A percentile compares a stretch with the other conserved stretches of the same genome.
phyloP scores from a whole-genome alignment of 108 stramenopile genomes.

The Conticribra weissflogii region DNA sequence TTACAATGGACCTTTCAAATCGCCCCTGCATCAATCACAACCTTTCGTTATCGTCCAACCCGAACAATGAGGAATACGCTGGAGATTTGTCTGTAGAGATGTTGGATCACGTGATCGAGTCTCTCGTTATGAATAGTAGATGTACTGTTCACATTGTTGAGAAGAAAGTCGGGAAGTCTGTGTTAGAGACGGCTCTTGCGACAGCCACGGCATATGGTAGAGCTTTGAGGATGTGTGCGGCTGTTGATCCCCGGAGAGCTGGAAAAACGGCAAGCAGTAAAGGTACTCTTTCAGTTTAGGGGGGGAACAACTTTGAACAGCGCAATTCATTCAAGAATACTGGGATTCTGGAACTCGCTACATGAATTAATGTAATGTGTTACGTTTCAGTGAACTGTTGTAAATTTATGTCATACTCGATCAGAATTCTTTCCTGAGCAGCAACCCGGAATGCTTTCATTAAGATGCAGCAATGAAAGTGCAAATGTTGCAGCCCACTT shows the following conservation, averaged over 20 bases:
- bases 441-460: slow-evolving; percentile 29
- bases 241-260: slow-evolving; percentile 80
- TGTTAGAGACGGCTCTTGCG: slow-evolving; percentile 55
- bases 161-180: slow-evolving; percentile 23
- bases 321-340: no score
- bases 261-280: slow-evolving; percentile 84
- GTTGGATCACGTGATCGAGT: slow-evolving; percentile 92
- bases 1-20: slow-evolving; percentile 86
- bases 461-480: slow-evolving; percentile 52
- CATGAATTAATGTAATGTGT: no score
- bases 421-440: slow-evolving; percentile 11
- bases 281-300: slow-evolving; percentile 87
- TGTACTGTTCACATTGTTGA: slow-evolving; percentile 92
- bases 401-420: not conserved
- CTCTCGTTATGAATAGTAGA: slow-evolving; percentile 84
- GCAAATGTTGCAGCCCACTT: slow-evolving; percentile 75
- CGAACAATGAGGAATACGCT: slow-evolving; percentile 50
- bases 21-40: slow-evolving; percentile 81
- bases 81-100: slow-evolving; percentile 86
- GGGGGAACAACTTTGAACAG: no score
- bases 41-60: slow-evolving; percentile 41
- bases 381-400: no score
- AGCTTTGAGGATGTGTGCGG: slow-evolving; percentile 71
- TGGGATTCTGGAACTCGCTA: no score
- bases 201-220: slow-evolving; percentile 75